Evolutionary conservation across 768 basidiomycete species (phyloP).

Genomic region (Rhizopogon salebrosus): DNA sequence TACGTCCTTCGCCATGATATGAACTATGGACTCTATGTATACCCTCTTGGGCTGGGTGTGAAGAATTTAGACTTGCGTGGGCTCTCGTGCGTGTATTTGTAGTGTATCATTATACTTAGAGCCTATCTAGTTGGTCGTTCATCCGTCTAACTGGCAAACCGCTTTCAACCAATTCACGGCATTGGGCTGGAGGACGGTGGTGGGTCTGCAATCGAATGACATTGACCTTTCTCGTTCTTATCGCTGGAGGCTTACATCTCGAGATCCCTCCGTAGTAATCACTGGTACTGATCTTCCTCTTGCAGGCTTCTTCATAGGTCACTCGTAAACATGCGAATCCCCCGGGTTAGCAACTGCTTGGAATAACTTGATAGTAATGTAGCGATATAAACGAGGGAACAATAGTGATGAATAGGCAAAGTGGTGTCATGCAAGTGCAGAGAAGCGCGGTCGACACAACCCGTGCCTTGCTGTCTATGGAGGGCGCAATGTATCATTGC

Average conservation of each 20-base stretch:
- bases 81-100: too few relatives aligned
- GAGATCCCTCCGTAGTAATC: not conserved
- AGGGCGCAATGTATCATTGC: slow-evolving; percentile 11
- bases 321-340: not conserved
- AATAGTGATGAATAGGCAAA: not conserved
- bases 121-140: too few relatives aligned
- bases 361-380: slow-evolving; percentile 9
- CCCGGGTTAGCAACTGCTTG: not conserved
- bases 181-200: too few relatives aligned
- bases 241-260: not conserved
- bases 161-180: too few relatives aligned
- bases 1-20: too few relatives aligned
- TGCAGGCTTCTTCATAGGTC: not conserved
- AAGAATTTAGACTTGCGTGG: too few relatives aligned
- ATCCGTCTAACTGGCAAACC: too few relatives aligned
- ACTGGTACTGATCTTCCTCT: not conserved
- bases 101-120: too few relatives aligned
- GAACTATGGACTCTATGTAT: too few relatives aligned
- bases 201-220: not conserved
- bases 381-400: slow-evolving; percentile 6
- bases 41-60: too few relatives aligned
- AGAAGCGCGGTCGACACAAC: too few relatives aligned
- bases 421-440: not conserved
- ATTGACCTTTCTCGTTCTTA: not conserved
- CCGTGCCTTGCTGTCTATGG: slow-evolving; percentile 13